phyloP scores from a whole-genome alignment of 1,284 basidiomycete genomes.

The Malassezia psittaci region DNA sequence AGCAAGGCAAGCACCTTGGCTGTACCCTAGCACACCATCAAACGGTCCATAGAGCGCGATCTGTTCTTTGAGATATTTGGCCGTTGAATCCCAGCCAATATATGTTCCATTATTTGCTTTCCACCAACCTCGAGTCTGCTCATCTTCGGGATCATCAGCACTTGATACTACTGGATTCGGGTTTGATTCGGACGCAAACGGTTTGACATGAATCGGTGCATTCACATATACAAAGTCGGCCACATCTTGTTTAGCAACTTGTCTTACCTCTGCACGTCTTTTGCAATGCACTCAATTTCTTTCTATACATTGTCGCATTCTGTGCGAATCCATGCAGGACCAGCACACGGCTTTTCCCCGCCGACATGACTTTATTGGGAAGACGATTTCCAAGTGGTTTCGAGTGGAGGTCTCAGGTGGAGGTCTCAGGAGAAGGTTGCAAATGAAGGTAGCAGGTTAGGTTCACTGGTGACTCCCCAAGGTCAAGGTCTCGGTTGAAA shows the following conservation, averaged over 20 bases:
- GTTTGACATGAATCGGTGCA: slow-evolving; percentile 37
- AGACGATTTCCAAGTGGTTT: background rate
- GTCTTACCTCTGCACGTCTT: slow-evolving; percentile 29
- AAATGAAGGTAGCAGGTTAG: too few relatives aligned
- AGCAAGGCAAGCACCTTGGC: slow-evolving; percentile 36
- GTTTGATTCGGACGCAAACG: slow-evolving; percentile 10
- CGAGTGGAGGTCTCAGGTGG: too few relatives aligned
- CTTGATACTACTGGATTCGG: slow-evolving; percentile 25
- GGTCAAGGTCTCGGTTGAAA: too few relatives aligned
- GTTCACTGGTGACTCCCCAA: too few relatives aligned
- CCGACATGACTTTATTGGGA: background rate
- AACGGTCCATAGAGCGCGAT: slow-evolving; percentile 25
- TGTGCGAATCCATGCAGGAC: slow-evolving; percentile 44
- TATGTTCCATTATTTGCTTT: slow-evolving; percentile 30
- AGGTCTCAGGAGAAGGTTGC: too few relatives aligned
- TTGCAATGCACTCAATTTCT: slow-evolving; percentile 33
- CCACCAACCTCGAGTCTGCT: slow-evolving; percentile 46
- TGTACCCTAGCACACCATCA: slow-evolving; percentile 43
- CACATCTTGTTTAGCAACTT: slow-evolving; percentile 21
- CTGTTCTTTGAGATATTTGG: slow-evolving; percentile 28
- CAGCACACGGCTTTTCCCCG: slow-evolving; percentile 29
- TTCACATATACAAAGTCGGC: slow-evolving; percentile 42
- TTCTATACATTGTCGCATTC: slow-evolving; percentile 34
- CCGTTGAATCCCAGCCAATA: slow-evolving; percentile 29
- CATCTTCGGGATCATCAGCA: slow-evolving; percentile 36